Evolutionary conservation across 345 rosid species (phyloP), one percentile per base, ranked within the genome.

Genomic region (Gossypium mustelinum): DNA sequence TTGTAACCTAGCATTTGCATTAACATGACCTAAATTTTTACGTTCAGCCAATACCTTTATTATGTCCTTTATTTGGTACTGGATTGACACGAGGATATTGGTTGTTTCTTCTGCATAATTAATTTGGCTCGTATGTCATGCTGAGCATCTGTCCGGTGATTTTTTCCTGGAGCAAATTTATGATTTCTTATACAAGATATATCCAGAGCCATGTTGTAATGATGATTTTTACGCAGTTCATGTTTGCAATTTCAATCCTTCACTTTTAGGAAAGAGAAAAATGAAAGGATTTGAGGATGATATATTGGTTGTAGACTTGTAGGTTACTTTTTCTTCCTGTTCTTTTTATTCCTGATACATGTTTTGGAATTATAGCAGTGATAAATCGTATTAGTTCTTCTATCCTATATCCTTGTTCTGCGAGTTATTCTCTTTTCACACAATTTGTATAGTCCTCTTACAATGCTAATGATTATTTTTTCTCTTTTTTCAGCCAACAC

Each of bases 401-500:
- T 50, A 54, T 48, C 52, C 70, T 66, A 48, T 14, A 11, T 27
- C 25, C 3, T 11, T 43, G 18, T 70, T 67, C 39, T 24, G 17
- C 2, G 41, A 67, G 54, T 24, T 39, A 11, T 2, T 44, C 4
- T 10, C 34, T 18, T 66, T 58, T 27, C 68, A 68, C 63, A 14
- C 58, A 45, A 45, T 25, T 45, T 25, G 34, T 17, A 16, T 50
- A 55, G 39, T 9, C 11, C 18, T 41, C 45, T 29, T 73, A 12
- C 20, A 45, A 11, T 54, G 75, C 55, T 79, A 73, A 8, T 60
- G 52, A 76, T 27, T 45, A 1, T 76, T 12, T 29, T 17, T 13
- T 20, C 20, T 11, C 39, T 18, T n/a, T 68, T 27, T 68, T 59
- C 78, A 95, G 99, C 98, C 98, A 73, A 93, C 99, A 34, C 98